Evolutionary conservation across 225 moss, liverwort and hornwort species (phyloP).

Genomic region (Sphagnum contortum): DNA sequence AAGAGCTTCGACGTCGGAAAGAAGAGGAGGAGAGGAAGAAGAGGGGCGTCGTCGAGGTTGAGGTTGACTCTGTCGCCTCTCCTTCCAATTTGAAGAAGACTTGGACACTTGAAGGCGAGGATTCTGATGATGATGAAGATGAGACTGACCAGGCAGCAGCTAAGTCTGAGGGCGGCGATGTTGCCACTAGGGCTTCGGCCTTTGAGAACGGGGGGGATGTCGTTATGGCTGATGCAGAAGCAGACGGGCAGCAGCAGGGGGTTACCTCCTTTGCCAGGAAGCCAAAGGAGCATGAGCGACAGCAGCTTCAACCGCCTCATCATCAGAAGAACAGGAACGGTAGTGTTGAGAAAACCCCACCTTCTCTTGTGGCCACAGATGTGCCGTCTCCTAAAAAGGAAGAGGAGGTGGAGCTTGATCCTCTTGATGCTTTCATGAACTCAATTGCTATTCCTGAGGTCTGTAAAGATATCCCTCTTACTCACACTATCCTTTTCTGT

Average conservation of each 20-base stretch:
- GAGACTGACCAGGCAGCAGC: conserved; percentile 22
- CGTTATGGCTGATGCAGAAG: conserved; percentile 70
- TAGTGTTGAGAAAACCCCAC: conserved; percentile 21
- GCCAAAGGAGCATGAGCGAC: conserved; percentile 20
- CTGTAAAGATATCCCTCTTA: conserved; percentile 5
- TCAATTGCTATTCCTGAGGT: conserved; percentile 89
- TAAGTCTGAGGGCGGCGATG: no score
- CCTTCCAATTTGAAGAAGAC: conserved; percentile 56
- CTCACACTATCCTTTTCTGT: not conserved
- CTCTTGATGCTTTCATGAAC: conserved; percentile 98
- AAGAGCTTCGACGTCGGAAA: conserved; percentile 82
- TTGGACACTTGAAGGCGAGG: conserved; percentile 96
- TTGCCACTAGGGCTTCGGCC: conserved; percentile 42
- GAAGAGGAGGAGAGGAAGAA: conserved; percentile 86
- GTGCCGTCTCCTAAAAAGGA: conserved; percentile 32
- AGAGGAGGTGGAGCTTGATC: conserved; percentile 74
- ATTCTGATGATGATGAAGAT: conserved; percentile 88
- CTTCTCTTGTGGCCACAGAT: conserved; percentile 11
- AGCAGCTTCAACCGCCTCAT: no score
- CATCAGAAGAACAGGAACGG: conserved; percentile 19
- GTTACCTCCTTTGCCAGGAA: conserved; percentile 4
- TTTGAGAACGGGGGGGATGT: conserved; percentile 93
- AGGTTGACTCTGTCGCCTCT: conserved; percentile 32
- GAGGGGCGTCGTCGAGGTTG: conserved; percentile 46
- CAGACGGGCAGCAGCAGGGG: conserved; percentile 17